phyloP scores from a whole-genome alignment of 352 stramenopile species.

The Saprolegnia diclina region DNA sequence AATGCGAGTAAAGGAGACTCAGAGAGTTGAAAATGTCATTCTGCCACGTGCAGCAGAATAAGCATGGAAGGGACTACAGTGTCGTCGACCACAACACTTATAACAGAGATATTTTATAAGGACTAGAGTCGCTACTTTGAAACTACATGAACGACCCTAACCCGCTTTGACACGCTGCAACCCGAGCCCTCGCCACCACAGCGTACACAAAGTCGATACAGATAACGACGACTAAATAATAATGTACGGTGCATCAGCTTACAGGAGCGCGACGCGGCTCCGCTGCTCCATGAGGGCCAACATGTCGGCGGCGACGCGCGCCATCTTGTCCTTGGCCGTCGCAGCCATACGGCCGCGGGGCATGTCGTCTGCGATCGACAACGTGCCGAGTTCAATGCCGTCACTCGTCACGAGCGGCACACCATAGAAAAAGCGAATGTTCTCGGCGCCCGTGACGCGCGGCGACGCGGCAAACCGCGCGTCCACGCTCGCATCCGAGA shows the following conservation, averaged over 20 bases:
- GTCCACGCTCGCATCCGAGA: slow-evolving; percentile 11
- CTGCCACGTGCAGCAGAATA: too few species aligned
- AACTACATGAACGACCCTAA: too few species aligned
- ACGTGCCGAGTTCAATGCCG: slow-evolving; percentile 23
- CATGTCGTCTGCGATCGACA: slow-evolving; percentile 21
- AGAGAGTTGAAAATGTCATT: too few species aligned
- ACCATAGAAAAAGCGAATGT: slow-evolving; percentile 13
- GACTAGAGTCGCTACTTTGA: too few species aligned
- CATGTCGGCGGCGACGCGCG: background rate
- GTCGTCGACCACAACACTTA: too few species aligned
- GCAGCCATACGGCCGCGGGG: background rate
- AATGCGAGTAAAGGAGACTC: too few species aligned
- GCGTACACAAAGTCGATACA: too few species aligned
- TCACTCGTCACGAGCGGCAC: slow-evolving; percentile 10
- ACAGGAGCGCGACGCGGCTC: background rate
- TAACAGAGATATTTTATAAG: too few species aligned
- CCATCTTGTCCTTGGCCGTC: background rate
- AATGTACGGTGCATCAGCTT: background rate
- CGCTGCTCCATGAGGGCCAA: slow-evolving; percentile 1
- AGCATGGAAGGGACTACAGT: too few species aligned
- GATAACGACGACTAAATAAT: too few species aligned
- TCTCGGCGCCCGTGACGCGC: slow-evolving; percentile 11
- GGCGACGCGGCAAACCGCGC: background rate
- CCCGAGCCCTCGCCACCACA: too few species aligned
- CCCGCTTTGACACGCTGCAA: too few species aligned